Conservation (phyloP, 2,329 filamentous ascomycete genomes). For the Leptographium flavum region DNA sequence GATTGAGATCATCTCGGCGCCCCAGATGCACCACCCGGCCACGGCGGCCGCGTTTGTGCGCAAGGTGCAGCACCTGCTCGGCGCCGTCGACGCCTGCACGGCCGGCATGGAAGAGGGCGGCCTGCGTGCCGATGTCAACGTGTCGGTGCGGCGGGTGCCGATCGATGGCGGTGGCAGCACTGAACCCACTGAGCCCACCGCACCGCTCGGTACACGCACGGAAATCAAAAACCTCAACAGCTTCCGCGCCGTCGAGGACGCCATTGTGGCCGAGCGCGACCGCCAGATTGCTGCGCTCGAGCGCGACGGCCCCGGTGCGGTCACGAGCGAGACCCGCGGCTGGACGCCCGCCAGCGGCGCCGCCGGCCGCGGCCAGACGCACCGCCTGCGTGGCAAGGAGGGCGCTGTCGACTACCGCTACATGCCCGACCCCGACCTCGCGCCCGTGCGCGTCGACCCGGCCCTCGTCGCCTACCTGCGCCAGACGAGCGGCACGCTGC, state of each 20-base stretch:
- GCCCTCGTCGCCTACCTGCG: constrained; percentile 54
- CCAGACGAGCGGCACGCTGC: constrained; percentile 50
- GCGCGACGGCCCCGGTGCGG: constrained; percentile 51
- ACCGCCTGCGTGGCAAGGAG: constrained; percentile 76
- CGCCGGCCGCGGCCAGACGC: constrained; percentile 53
- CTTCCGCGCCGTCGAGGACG: constrained; percentile 89
- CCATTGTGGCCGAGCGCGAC: constrained; percentile 80
- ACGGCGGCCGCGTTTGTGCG: constrained; percentile 80
- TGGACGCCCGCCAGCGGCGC: constrained; percentile 59
- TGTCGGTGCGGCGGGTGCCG: constrained; percentile 65
- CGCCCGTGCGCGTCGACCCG: constrained; percentile 59
- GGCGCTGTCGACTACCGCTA: constrained; percentile 96
- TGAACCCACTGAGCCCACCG: too few species aligned
- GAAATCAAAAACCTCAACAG: constrained; percentile 97
- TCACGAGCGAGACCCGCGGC: constrained; percentile 68
- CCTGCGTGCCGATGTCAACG: constrained; percentile 85
- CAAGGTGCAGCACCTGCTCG: constrained; percentile 73
- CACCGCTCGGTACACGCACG: constrained; percentile 62
- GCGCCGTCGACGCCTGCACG: constrained; percentile 70
- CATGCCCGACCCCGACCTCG: constrained; percentile 91
- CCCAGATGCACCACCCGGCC: constrained; percentile 72
- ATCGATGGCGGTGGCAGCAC: too few species aligned
- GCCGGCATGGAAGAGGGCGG: constrained; percentile 90
- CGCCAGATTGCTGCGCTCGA: constrained; percentile 74
- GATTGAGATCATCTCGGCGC: constrained; percentile 88